phyloP scores from a whole-genome alignment of 495 filamentous ascomycete species.

The Neurospora sp. region DNA sequence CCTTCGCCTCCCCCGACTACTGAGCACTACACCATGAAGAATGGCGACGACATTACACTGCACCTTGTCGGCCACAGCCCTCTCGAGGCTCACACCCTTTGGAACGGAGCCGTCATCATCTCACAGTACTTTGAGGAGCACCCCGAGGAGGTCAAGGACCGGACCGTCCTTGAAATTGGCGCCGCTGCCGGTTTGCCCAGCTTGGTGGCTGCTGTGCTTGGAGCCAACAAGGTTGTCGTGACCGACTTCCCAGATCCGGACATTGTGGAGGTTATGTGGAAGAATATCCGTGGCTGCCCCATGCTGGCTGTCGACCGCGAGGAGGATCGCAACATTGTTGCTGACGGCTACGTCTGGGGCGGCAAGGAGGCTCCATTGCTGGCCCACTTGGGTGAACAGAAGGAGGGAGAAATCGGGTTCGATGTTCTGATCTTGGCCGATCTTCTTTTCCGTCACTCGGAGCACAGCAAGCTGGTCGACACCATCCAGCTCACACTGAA shows the following conservation, averaged over 20 bases:
- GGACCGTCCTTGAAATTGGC: slow-evolving; percentile 76
- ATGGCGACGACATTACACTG: slow-evolving; percentile 54
- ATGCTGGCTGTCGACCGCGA: slow-evolving; percentile 3
- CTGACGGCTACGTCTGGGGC: slow-evolving; percentile 77
- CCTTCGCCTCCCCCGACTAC: slow-evolving; percentile 59
- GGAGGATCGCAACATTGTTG: slow-evolving; percentile 27
- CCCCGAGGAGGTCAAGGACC: slow-evolving; percentile 45
- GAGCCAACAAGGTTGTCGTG: slow-evolving; percentile 60
- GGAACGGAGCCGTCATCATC: slow-evolving; percentile 74
- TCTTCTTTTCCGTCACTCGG: slow-evolving; percentile 77
- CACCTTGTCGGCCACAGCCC: slow-evolving; percentile 84
- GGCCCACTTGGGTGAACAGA: slow-evolving; percentile 28
- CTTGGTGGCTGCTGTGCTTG: slow-evolving; percentile 62
- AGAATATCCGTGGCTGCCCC: slow-evolving; percentile 52
- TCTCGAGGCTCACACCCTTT: slow-evolving; percentile 83
- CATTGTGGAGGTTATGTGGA: slow-evolving; percentile 60
- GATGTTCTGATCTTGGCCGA: slow-evolving; percentile 80
- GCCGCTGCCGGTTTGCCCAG: slow-evolving; percentile 80
- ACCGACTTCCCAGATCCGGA: slow-evolving; percentile 86
- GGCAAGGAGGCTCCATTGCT: slow-evolving; percentile 42
- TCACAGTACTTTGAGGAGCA: slow-evolving; percentile 65
- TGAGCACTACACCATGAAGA: slow-evolving; percentile 44
- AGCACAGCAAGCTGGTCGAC: slow-evolving; percentile 65
- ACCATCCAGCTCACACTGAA: slow-evolving; percentile 57
- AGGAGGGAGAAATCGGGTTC: slow-evolving; percentile 36